A percentile compares a stretch with the other conserved stretches of the same genome.
Evolutionary conservation across 345 rosid species (phyloP).

Genomic region (Eucalyptus regnans): DNA sequence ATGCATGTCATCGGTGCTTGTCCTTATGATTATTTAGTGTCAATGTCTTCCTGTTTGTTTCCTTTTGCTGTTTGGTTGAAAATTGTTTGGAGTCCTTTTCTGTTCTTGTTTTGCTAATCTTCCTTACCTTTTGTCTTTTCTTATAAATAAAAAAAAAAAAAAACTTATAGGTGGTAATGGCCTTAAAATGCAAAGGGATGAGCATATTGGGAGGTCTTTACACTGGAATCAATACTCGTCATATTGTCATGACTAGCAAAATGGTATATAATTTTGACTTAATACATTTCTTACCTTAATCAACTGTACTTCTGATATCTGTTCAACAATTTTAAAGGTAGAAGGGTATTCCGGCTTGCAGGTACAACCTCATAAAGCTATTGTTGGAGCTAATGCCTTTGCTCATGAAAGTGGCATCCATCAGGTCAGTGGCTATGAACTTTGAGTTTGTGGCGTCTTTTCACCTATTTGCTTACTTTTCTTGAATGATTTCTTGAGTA

Average conservation of each 20-base stretch:
- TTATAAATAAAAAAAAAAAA: no score
- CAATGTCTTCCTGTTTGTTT: neutral
- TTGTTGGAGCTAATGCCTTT: constrained; percentile 92
- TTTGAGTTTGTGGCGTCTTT: neutral
- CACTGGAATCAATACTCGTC: constrained; percentile 67
- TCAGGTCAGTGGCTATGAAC: constrained; percentile 29
- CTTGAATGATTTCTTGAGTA: neutral
- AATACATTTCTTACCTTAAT: neutral
- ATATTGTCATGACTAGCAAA: constrained; percentile 86
- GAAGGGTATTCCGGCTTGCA: constrained; percentile 84
- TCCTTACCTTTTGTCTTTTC: neutral
- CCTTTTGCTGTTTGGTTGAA: neutral
- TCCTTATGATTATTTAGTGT: neutral
- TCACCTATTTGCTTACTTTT: neutral
- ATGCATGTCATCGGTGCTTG: neutral
- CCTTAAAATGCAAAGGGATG: constrained; percentile 79
- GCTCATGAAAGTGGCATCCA: constrained; percentile 96
- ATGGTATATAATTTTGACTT: constrained; percentile 38
- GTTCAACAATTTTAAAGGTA: constrained; percentile 29
- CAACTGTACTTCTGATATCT: neutral
- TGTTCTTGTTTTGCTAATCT: neutral
- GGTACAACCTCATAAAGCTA: constrained; percentile 92
- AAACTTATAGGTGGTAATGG: constrained; percentile 67
- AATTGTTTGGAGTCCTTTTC: neutral
- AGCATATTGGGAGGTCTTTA: constrained; percentile 61